Base-by-base conservation (phyloP, 768 basidiomycete species). In the Boletus reticuloceps region DNA sequence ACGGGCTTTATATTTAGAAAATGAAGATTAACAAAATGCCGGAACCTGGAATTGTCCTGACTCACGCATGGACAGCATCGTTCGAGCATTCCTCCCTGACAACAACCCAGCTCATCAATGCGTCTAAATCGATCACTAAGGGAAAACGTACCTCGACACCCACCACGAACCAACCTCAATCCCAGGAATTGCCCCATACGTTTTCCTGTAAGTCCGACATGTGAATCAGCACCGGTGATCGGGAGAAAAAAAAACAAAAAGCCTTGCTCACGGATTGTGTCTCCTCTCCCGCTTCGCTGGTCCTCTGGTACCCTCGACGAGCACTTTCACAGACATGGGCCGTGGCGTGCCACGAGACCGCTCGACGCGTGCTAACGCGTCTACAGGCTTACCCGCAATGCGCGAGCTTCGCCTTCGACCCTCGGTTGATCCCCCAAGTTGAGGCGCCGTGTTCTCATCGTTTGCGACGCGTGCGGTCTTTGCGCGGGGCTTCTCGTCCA, bases 31-130 rank as follows among this genome's bases (percentile, higher is more conserved):
- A 27, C n/a, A 20, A 17, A 17, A 1, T 13, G 16, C 9, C 10
- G 16, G 20, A 25, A 22, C 9, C 53, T 1, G 27, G 45, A n/a
- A n/a, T n/a, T n/a, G n/a, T n/a, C n/a, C n/a, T n/a, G n/a, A 75
- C 89, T 66, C 69, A 93, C 91, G 91, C 92, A 61, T 96, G 94
- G 54, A 96, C 75, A 8, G 93, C 79, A 68, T 91, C 93, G 2
- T 67, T 72, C 47, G 89, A 90, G 60, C 92, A 94, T 41, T 76
- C 77, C 50, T 79, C 75, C 51, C 83, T 82, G 41, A 36, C 8
- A n/a, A 58, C 19, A 9, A 34, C 11, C 17, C 22, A 20, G 6
- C 0, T 31, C 8, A 45, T 54, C 29, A 49, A 40, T 12, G 6
- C 25, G 5, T 9, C 4, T 17, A 9, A 44, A 39, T 25, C n/a